A percentile compares a stretch with the other conserved stretches of the same genome.
Conservation (phyloP, 345 rosid genomes). For the Xanthoceras sorbifolium region DNA sequence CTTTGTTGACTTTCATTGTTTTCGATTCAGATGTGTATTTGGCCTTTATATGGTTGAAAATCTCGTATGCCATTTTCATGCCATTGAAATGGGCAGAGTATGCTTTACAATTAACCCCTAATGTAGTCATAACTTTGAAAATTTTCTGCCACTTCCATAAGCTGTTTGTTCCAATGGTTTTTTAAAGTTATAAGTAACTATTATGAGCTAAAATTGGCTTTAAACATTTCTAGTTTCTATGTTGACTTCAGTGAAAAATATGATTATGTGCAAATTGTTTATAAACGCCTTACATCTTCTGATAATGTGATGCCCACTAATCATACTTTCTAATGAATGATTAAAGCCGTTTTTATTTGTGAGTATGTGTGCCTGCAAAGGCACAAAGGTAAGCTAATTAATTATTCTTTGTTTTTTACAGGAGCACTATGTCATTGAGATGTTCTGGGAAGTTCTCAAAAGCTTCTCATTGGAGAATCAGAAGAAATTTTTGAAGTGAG, state of each 20-base stretch:
- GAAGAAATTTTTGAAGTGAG: constrained; percentile 93
- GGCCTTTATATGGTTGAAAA: neutral
- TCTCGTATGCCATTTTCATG: too few species aligned
- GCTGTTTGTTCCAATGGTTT: neutral
- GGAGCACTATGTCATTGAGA: constrained; percentile 97
- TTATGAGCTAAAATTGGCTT: neutral
- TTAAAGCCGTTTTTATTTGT: constrained; percentile 9
- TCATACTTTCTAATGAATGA: neutral
- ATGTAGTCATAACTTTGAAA: neutral
- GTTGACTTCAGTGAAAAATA: neutral
- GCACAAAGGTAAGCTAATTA: neutral
- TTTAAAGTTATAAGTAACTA: neutral
- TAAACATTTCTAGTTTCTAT: neutral
- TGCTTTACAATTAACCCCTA: neutral
- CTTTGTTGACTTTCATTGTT: neutral
- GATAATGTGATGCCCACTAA: neutral
- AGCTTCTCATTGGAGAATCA: constrained; percentile 81
- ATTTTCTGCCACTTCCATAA: neutral
- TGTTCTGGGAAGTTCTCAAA: constrained; percentile 96
- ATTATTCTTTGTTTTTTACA: constrained; percentile 34
- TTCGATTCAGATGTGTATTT: neutral
- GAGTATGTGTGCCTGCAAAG: neutral
- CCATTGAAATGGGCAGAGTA: neutral
- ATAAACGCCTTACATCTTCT: neutral
- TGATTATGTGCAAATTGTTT: neutral